phyloP scores from a whole-genome alignment of 371 early-diverging fungal genomes.

The Syncephalastrum monosporum region DNA sequence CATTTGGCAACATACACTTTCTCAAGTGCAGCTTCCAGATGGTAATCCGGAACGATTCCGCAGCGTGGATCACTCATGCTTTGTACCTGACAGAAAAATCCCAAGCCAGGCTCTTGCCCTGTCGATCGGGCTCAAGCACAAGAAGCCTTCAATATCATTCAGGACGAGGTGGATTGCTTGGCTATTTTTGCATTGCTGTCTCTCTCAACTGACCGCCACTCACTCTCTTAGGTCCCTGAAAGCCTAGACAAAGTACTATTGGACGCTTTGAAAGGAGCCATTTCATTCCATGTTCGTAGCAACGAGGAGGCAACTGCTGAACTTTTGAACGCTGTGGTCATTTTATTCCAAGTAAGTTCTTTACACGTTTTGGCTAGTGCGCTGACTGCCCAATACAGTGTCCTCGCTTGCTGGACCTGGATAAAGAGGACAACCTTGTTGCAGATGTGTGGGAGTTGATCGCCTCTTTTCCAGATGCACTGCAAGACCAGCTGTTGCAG shows the following conservation, averaged over 20 bases:
- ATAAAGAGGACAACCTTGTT: constrained; percentile 13
- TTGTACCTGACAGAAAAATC: constrained; percentile 1
- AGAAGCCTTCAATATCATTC: constrained; percentile 11
- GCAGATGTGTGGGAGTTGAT: constrained; percentile 33
- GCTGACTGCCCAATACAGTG: constrained; percentile 13
- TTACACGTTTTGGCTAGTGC: background rate
- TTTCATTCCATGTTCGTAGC: constrained; percentile 3
- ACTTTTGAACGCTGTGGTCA: constrained; percentile 28
- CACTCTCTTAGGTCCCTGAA: too few relatives aligned
- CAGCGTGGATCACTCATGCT: constrained; percentile 22
- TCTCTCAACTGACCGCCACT: background rate
- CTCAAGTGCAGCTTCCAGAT: constrained; percentile 19
- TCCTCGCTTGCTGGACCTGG: constrained; percentile 14
- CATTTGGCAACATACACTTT: constrained; percentile 15
- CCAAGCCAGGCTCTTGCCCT: constrained; percentile 7
- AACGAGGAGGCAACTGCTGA: constrained; percentile 11
- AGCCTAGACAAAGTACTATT: background rate
- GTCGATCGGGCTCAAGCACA: constrained; percentile 22
- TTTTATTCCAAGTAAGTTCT: constrained; percentile 35
- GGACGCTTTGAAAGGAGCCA: background rate
- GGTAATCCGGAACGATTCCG: constrained; percentile 12
- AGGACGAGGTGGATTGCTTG: constrained; percentile 7
- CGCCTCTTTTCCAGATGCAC: constrained; percentile 8
- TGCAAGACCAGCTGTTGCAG: constrained; percentile 23
- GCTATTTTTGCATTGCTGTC: background rate